A percentile compares a stretch with the other conserved stretches of the same genome.
Conservation (phyloP, 83 land plant genomes). For the Picea engelmannii region DNA sequence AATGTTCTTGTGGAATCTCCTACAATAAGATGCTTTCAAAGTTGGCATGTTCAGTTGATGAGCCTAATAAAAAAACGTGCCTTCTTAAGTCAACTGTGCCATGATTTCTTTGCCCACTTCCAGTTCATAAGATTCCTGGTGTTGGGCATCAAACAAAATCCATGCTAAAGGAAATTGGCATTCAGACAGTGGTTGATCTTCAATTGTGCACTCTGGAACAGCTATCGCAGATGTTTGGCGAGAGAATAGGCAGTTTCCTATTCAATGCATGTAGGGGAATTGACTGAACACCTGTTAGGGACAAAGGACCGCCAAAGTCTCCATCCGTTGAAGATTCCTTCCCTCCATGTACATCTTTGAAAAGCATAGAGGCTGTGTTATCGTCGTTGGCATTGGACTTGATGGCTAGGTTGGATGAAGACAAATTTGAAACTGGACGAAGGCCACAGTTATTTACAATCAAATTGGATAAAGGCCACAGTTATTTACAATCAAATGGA, state of each 20-base stretch:
- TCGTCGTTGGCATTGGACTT: no score
- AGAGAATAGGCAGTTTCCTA: slow-evolving; percentile 23
- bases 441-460: no score
- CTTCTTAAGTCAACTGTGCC: slow-evolving; percentile 30
- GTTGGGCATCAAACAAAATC: slow-evolving; percentile 42
- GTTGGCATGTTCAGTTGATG: slow-evolving; percentile 36
- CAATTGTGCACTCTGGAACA: slow-evolving; percentile 17
- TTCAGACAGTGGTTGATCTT: slow-evolving; percentile 33
- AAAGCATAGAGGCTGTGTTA: no score
- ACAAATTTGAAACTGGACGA: no score
- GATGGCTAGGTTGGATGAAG: no score
- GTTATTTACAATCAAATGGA: no score
- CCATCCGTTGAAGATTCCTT: slow-evolving; percentile 47
- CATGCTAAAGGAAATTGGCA: slow-evolving; percentile 18
- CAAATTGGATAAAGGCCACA: no score
- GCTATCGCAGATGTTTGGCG: slow-evolving; percentile 38
- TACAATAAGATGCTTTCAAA: slow-evolving; percentile 43
- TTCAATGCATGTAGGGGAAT: slow-evolving; percentile 36
- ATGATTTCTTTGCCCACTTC: slow-evolving; percentile 30
- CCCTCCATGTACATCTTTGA: no score
- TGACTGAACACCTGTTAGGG: slow-evolving; percentile 30
- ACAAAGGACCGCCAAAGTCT: slow-evolving; percentile 46
- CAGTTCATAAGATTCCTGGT: slow-evolving; percentile 47
- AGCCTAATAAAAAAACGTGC: slow-evolving; percentile 44
- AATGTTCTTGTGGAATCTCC: no score